These are phyloP conservation scores for Colletotrichum siamense DNA, from an alignment of 2,329 filamentous ascomycete genomes.

Conservation along the genomic window DNA sequence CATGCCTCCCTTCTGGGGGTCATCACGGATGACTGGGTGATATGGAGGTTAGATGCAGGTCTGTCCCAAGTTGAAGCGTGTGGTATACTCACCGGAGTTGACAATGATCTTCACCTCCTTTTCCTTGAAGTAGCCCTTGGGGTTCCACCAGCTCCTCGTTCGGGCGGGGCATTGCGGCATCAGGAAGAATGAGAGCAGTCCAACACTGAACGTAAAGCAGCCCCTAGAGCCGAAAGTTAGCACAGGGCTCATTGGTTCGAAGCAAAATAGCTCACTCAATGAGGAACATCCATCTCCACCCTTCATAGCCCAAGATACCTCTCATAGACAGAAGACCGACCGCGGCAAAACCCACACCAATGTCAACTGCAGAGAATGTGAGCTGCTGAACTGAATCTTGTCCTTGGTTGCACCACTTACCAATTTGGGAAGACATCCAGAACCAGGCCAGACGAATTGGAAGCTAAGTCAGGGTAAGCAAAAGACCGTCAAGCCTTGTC, in stretches of 20 bases:
- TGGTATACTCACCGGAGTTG: conserved; percentile 45
- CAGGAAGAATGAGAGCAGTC: conserved; percentile 37
- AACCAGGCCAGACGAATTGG: conserved; percentile 71
- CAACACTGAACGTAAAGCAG: conserved; percentile 48
- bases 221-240: conserved; percentile 28
- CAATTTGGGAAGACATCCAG: conserved; percentile 55
- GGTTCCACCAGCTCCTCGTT: conserved; percentile 52
- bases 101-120: conserved; percentile 63
- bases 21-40: conserved; percentile 54
- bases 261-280: conserved; percentile 33
- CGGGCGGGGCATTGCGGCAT: conserved; percentile 35
- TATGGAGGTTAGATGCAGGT: not conserved
- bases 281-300: conserved; percentile 64
- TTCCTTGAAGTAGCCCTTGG: conserved; percentile 62
- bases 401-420: conserved; percentile 1
- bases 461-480: conserved; percentile 45
- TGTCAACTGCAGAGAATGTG: conserved; percentile 33
- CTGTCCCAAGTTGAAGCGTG: rapidly evolving
- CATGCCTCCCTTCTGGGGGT: conserved; percentile 61
- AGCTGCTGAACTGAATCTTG: not conserved
- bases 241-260: rapidly evolving
- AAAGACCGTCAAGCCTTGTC: not conserved
- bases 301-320: conserved; percentile 55
- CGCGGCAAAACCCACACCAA: conserved; percentile 60
- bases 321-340: conserved; percentile 61